Percentiles rank a stretch among this genome's conserved stretches.
phyloP scores from a whole-genome alignment of 257 asterid genomes.

The Mitragyna speciosa region DNA sequence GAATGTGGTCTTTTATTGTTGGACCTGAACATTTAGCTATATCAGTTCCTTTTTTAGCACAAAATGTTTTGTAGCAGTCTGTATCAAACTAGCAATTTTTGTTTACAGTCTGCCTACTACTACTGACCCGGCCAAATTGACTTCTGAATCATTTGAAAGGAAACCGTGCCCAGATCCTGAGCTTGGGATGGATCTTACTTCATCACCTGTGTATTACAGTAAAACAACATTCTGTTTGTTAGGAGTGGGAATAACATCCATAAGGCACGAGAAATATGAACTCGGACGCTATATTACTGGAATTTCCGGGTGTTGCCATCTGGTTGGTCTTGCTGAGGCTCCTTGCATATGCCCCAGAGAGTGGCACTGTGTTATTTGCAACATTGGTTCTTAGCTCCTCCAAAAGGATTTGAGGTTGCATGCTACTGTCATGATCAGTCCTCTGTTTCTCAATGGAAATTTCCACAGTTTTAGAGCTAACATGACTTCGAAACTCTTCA shows the following conservation, averaged over 20 bases:
- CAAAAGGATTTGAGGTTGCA: slow-evolving; percentile 45
- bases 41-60: neutral
- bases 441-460: slow-evolving; percentile 66
- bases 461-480: slow-evolving; percentile 38
- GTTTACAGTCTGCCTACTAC: neutral
- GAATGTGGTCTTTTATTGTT: slow-evolving; percentile 66
- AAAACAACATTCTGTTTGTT: slow-evolving; percentile 16
- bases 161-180: slow-evolving; percentile 73
- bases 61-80: neutral
- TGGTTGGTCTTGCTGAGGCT: slow-evolving; percentile 37
- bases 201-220: slow-evolving; percentile 49
- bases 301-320: slow-evolving; percentile 65
- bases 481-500: slow-evolving; percentile 50
- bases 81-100: neutral
- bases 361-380: slow-evolving; percentile 26
- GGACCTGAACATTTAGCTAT: slow-evolving; percentile 42
- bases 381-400: slow-evolving; percentile 50
- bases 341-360: slow-evolving; percentile 36
- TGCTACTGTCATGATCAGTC: slow-evolving; percentile 28
- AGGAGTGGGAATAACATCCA: slow-evolving; percentile 1
- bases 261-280: neutral
- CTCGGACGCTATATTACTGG: slow-evolving; percentile 43
- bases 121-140: slow-evolving; percentile 67
- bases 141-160: slow-evolving; percentile 55
- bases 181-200: slow-evolving; percentile 67